Conservation (phyloP, 495 filamentous ascomycete species). For the Hypoxylon cercidicola region DNA sequence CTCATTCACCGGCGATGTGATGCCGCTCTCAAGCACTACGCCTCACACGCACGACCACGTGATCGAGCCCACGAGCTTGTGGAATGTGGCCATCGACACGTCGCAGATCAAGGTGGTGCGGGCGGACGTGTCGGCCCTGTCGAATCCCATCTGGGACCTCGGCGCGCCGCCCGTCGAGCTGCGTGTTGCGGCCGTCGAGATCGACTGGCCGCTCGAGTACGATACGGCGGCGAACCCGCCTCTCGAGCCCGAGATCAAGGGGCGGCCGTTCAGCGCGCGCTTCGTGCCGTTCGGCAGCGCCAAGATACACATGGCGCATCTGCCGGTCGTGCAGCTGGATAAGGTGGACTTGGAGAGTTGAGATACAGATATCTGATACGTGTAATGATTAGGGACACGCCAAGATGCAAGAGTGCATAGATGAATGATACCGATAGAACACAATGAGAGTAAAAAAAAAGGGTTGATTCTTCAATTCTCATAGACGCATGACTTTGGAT, state of each 20-base stretch:
- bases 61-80: conserved; percentile 51
- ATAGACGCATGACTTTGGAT: too few species aligned
- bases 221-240: conserved; percentile 61
- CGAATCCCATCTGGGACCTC: conserved; percentile 61
- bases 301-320: conserved; percentile 68
- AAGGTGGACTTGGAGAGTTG: conserved; percentile 37
- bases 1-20: conserved; percentile 19
- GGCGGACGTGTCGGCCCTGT: conserved; percentile 40
- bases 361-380: background rate
- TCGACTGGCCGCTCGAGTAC: conserved; percentile 60
- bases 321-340: conserved; percentile 52
- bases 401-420: too few species aligned
- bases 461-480: too few species aligned
- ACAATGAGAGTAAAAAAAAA: conserved; percentile 2
- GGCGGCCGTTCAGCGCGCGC: conserved; percentile 53
- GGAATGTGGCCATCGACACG: conserved; percentile 64
- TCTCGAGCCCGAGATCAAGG: conserved; percentile 40
- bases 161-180: conserved; percentile 60
- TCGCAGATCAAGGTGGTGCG: conserved; percentile 46
- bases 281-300: conserved; percentile 67
- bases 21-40: conserved; percentile 36
- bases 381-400: too few species aligned
- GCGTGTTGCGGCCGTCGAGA: conserved; percentile 60
- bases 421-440: conserved; percentile 8
- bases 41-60: conserved; percentile 43